phyloP scores from a whole-genome alignment of 78 protist species.

The Dictyostelium firmibasis region DNA sequence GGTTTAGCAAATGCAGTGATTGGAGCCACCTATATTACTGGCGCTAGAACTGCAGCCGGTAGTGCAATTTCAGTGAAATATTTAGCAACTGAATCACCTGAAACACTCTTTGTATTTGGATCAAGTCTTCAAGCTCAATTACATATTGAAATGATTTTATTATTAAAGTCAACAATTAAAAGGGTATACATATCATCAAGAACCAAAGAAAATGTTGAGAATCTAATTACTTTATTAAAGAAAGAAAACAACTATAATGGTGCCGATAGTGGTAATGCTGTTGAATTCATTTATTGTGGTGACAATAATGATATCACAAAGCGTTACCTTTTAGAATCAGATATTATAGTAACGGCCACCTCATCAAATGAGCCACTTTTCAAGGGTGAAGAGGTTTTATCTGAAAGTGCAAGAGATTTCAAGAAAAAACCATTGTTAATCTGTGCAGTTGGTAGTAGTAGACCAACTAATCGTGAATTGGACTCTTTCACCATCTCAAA shows the following conservation, averaged over 20 bases:
- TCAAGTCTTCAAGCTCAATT: slow-evolving; percentile 63
- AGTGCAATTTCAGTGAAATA: slow-evolving; percentile 31
- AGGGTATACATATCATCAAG: slow-evolving; percentile 9
- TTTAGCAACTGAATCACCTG: background rate
- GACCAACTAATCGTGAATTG: slow-evolving; percentile 44
- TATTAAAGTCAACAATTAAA: background rate
- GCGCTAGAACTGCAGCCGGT: slow-evolving; percentile 70
- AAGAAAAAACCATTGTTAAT: background rate
- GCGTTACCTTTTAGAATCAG: background rate
- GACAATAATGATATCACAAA: background rate
- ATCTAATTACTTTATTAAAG: background rate
- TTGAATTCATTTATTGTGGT: background rate
- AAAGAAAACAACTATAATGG: background rate
- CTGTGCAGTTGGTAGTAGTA: slow-evolving; percentile 43
- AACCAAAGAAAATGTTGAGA: background rate
- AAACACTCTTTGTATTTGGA: slow-evolving; percentile 49
- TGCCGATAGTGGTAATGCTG: background rate
- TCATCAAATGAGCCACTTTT: slow-evolving; percentile 27
- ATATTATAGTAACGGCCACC: slow-evolving; percentile 69
- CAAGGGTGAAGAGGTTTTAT: background rate
- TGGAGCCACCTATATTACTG: slow-evolving; percentile 69
- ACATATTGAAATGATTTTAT: slow-evolving; percentile 31
- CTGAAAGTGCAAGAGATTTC: background rate
- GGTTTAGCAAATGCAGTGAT: slow-evolving; percentile 27
- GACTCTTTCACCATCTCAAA: background rate